phyloP scores from a whole-genome alignment of 1,284 basidiomycete genomes.

The Inonotus obliquus region DNA sequence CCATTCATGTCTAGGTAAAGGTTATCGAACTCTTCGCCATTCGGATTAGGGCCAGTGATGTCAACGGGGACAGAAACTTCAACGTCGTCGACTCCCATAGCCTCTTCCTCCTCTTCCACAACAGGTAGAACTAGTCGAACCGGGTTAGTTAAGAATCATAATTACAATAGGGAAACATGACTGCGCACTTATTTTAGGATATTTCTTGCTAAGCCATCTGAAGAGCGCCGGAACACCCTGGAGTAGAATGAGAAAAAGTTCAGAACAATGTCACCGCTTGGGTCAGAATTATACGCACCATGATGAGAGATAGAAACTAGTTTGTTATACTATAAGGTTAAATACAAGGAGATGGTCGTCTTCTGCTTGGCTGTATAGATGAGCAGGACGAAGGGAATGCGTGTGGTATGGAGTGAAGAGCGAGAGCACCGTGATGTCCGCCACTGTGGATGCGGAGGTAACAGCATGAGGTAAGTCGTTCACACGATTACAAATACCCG shows the following conservation, averaged over 20 bases:
- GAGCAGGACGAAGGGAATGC: not conserved
- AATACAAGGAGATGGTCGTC: not conserved
- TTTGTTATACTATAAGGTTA: not conserved
- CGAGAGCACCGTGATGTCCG: not conserved
- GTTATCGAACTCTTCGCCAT: slow-evolving; percentile 93
- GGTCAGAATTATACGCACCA: slow-evolving; percentile 17
- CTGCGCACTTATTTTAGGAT: slow-evolving; percentile 84
- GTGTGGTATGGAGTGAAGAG: not conserved
- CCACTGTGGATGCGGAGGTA: not conserved
- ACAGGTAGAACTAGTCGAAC: slow-evolving; percentile 62
- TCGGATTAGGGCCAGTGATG: slow-evolving; percentile 88
- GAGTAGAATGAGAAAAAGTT: not conserved
- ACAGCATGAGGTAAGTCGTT: not conserved
- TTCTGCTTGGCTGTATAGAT: not conserved
- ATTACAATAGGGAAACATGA: too few relatives aligned
- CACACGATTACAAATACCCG: not conserved
- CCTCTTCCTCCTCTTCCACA: slow-evolving; percentile 75
- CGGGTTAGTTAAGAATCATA: not conserved
- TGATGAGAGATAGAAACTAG: slow-evolving; percentile 5
- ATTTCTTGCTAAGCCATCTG: slow-evolving; percentile 94
- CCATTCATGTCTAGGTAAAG: slow-evolving; percentile 95
- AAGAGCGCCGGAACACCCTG: slow-evolving; percentile 94
- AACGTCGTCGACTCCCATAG: slow-evolving; percentile 66
- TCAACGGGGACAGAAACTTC: slow-evolving; percentile 76
- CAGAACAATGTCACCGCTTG: not conserved